Evolutionary conservation across 208 protist species (phyloP).

Genomic region (Leishmania lainsoni): DNA sequence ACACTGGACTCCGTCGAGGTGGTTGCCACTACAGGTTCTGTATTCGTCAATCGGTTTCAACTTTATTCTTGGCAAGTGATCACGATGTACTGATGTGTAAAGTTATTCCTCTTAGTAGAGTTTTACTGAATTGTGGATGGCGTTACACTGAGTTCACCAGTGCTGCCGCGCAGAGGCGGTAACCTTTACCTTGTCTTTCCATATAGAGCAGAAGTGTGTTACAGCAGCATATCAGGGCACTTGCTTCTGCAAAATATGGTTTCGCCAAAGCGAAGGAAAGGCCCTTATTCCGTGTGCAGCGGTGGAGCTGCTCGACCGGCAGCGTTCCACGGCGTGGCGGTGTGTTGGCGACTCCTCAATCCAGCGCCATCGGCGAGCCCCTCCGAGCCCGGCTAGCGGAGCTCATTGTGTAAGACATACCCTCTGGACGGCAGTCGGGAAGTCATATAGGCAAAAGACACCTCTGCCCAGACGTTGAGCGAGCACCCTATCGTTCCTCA

Average conservation of each 20-base stretch:
- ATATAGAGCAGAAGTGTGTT: slow-evolving; percentile 39
- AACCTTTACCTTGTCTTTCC: slow-evolving; percentile 28
- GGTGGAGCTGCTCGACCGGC: background rate
- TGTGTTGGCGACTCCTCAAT: background rate
- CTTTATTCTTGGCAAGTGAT: slow-evolving; percentile 38
- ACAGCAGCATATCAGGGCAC: slow-evolving; percentile 4
- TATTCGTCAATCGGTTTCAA: background rate
- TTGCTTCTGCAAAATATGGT: background rate
- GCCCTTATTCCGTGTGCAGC: background rate
- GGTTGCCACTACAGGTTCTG: background rate
- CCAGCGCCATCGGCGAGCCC: background rate
- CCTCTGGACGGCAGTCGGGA: background rate
- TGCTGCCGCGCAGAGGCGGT: slow-evolving; percentile 41
- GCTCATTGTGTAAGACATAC: background rate
- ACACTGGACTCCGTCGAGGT: background rate
- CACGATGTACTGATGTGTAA: slow-evolving; percentile 58
- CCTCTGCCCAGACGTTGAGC: background rate
- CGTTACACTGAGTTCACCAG: slow-evolving; percentile 32
- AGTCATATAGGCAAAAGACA: background rate
- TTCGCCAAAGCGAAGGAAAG: background rate
- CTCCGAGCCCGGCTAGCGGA: background rate
- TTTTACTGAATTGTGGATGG: slow-evolving; percentile 27
- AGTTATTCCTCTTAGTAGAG: slow-evolving; percentile 48
- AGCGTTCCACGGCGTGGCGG: background rate
- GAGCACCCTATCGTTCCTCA: background rate